phyloP scores from a whole-genome alignment of 2,329 filamentous ascomycete genomes.

The Didymellaceae sp. region DNA sequence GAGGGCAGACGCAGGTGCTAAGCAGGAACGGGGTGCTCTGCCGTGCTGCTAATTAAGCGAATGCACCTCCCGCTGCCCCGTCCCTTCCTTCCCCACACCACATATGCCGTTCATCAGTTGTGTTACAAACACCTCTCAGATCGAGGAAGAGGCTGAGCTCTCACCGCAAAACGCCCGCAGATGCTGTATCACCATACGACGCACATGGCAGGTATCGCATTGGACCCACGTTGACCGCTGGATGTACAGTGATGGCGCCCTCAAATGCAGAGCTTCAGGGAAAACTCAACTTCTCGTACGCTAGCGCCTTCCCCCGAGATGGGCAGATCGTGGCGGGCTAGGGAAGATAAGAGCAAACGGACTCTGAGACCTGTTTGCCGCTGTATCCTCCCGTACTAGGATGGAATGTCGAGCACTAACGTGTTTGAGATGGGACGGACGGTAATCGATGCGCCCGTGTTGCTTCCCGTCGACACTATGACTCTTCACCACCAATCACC shows the following conservation, averaged over 20 bases:
- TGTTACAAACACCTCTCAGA: neutral
- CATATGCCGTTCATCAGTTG: neutral
- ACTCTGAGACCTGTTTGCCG: neutral
- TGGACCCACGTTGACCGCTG: constrained; percentile 3
- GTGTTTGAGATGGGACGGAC: no score
- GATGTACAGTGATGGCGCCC: neutral
- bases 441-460: no score
- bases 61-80: constrained; percentile 1
- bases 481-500: no score
- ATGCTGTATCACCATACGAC: constrained; percentile 9
- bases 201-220: constrained; percentile 2
- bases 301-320: constrained; percentile 15
- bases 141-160: neutral
- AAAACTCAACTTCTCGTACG: neutral
- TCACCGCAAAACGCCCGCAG: constrained; percentile 15
- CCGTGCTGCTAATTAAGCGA: constrained; percentile 9
- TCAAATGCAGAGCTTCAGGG: neutral
- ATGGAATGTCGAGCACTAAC: neutral
- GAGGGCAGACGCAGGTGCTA: constrained; percentile 9
- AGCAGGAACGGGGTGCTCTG: neutral
- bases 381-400: neutral
- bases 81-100: constrained; percentile 1
- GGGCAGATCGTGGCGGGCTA: neutral
- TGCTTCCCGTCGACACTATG: no score
- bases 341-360: neutral